Conservation (phyloP, 257 asterid species). For the Salvia miltiorrhiza region DNA sequence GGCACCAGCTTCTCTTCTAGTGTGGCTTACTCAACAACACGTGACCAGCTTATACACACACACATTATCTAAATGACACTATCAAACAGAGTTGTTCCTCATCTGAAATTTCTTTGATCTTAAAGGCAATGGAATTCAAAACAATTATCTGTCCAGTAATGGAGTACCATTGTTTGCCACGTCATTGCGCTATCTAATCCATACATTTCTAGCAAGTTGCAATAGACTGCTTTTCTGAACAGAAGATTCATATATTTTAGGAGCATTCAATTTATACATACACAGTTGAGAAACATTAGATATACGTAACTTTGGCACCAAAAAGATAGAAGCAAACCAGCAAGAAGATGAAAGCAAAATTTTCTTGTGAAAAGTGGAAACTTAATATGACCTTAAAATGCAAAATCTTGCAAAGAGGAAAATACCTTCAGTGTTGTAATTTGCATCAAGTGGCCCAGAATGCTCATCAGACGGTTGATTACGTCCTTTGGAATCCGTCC, state of each 20-base stretch:
- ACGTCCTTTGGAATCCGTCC: constrained; percentile 66
- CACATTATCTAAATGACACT: neutral
- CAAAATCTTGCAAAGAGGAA: constrained; percentile 2
- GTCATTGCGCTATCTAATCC: neutral
- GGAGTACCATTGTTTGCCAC: neutral
- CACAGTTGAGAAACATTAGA: neutral
- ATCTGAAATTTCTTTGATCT: neutral
- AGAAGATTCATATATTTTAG: constrained; percentile 7
- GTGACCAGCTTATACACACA: neutral
- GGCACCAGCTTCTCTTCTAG: neutral
- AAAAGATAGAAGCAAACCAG: neutral
- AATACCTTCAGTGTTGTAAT: constrained; percentile 76
- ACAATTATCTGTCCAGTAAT: neutral
- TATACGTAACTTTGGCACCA: neutral
- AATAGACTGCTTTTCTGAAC: neutral
- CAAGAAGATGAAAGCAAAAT: neutral
- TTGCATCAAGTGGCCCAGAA: constrained; percentile 82
- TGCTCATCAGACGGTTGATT: constrained; percentile 72
- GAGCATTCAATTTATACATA: constrained; percentile 8
- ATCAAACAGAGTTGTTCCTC: neutral
- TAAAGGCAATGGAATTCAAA: neutral
- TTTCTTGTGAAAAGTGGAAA: constrained; percentile 2
- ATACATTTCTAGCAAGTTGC: neutral
- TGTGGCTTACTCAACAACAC: neutral
- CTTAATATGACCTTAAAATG: neutral